phyloP scores from a whole-genome alignment of 306 rosid species.

The Vicia villosa region DNA sequence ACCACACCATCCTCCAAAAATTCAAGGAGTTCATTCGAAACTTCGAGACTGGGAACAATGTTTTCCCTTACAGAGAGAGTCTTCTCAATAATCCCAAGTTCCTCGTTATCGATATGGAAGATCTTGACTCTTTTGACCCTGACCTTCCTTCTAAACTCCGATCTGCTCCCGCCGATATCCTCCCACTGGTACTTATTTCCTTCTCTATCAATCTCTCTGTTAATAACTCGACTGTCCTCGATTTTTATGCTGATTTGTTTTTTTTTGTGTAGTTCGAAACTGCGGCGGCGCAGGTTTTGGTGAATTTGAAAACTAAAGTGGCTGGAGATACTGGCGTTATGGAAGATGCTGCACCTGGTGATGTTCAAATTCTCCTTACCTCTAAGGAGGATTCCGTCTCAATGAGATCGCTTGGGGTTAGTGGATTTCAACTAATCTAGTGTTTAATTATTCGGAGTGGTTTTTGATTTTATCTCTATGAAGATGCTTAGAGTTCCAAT shows the following conservation, averaged over 20 bases:
- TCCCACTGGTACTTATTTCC: constrained; percentile 61
- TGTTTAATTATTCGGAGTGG: neutral
- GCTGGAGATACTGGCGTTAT: constrained; percentile 78
- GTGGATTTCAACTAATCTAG: constrained; percentile 11
- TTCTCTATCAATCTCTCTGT: neutral
- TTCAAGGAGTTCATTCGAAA: constrained; percentile 92
- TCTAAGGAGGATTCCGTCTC: constrained; percentile 82
- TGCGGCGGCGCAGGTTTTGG: constrained; percentile 94
- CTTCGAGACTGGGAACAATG: constrained; percentile 71
- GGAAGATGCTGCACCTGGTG: constrained; percentile 84
- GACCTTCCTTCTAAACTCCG: constrained; percentile 85
- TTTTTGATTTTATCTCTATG: constrained; percentile 7
- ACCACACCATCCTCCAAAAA: constrained; percentile 76
- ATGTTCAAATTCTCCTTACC: constrained; percentile 88
- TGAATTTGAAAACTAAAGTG: constrained; percentile 77
- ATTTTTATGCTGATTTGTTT: neutral
- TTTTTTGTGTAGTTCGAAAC: constrained; percentile 69
- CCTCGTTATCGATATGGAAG: constrained; percentile 71
- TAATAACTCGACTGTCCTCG: neutral
- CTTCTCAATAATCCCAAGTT: constrained; percentile 68
- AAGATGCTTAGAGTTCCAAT: neutral
- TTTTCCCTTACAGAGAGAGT: constrained; percentile 80
- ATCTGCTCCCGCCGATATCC: constrained; percentile 71
- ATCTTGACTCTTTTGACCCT: constrained; percentile 75
- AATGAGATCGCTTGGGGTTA: constrained; percentile 84